Evolutionary conservation across 2,329 filamentous ascomycete genomes (phyloP), one percentile per base, ranked within the genome.

Genomic region (Aspergillus amoenus): DNA sequence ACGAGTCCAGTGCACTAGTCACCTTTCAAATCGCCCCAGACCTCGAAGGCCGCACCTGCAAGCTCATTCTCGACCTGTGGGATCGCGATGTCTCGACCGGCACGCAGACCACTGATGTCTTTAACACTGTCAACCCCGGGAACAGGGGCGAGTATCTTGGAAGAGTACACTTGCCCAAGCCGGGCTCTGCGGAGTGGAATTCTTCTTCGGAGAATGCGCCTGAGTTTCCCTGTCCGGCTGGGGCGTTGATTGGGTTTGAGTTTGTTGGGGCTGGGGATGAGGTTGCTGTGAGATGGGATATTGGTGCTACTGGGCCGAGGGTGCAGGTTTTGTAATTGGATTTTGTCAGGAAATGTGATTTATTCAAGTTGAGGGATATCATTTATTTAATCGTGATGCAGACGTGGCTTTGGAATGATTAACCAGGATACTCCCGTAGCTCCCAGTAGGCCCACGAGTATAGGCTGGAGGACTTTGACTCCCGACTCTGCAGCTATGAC

Each of bases 401-500:
- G 52, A 13, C 46, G 57, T 5, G 57, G 40, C 47, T 64, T 69
- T 1, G 70, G 70, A 1, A 71, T 44, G 9, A 82, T 64, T 12
- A 80, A 57, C 81, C 81, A 84, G 9, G 72, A 76, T 6, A 80
- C 59, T 0, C 72, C 74, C n/a, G 78, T 81, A 0, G 78, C 78
- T 0, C 74, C 71, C 12, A 84, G 63, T 9, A 84, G 64, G 0
- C 70, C 80, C 8, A 82, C 76, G 1, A 84, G 68, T 15, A 84
- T 79, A 0, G 82, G 82, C 59, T 83, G 82, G 51, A 84, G 59
- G 0, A 82, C 76, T 1, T 72, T 68, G 0, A 84, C 81, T 0
- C 81, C 81, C 0, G 71, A 69, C 2, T 66, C 60, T 0, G 76
- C 67, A 0, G 81, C 81, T 12, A 85, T 73, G 1, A 84, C 65